phyloP scores from a whole-genome alignment of 805 yeast genomes.

The Suhomyces sp. region DNA sequence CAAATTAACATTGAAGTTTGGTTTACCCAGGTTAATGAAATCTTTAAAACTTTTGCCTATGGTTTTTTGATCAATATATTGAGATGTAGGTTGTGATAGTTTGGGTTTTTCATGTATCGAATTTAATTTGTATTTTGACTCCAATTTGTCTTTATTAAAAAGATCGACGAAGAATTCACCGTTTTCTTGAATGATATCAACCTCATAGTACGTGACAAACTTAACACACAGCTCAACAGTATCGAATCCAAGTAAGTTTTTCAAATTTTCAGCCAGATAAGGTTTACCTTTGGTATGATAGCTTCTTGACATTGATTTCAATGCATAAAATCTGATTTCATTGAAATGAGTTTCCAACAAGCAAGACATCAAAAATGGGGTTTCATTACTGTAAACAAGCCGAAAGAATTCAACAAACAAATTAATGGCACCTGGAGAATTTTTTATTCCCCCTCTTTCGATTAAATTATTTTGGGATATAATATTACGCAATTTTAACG shows the following conservation, averaged over 20 bases:
- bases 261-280: slow-evolving; percentile 48
- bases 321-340: slow-evolving; percentile 71
- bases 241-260: slow-evolving; percentile 64
- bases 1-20: neutral
- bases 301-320: slow-evolving; percentile 62
- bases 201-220: slow-evolving; percentile 64
- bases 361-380: slow-evolving; percentile 70
- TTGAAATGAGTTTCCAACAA: slow-evolving; percentile 76
- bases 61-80: slow-evolving; percentile 27
- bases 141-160: slow-evolving; percentile 42
- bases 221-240: slow-evolving; percentile 46
- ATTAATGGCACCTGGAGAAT: slow-evolving; percentile 56
- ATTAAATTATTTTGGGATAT: slow-evolving; percentile 59
- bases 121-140: slow-evolving; percentile 35
- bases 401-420: slow-evolving; percentile 64
- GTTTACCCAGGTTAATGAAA: slow-evolving; percentile 33
- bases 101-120: slow-evolving; percentile 39
- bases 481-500: slow-evolving; percentile 65
- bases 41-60: slow-evolving; percentile 18
- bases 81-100: slow-evolving; percentile 32
- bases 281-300: slow-evolving; percentile 72
- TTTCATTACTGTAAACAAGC: slow-evolving; percentile 40
- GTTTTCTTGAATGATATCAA: slow-evolving; percentile 38
- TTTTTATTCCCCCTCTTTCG: slow-evolving; percentile 50
- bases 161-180: slow-evolving; percentile 35